Conservation (phyloP, 2,329 filamentous ascomycete species). For the Penicillium freii region DNA sequence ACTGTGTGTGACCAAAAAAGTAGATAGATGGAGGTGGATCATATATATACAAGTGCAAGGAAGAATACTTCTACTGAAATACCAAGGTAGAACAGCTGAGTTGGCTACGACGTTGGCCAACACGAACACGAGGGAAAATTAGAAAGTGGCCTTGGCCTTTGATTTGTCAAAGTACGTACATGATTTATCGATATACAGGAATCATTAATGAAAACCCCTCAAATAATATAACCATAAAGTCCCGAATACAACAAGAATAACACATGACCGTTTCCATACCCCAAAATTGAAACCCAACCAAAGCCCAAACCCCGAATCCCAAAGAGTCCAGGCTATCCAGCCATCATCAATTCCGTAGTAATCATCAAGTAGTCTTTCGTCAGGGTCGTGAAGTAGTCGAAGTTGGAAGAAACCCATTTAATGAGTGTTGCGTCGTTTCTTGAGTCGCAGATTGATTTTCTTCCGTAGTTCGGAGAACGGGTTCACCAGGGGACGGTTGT, state of each 20-base stretch:
- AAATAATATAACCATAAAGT: not conserved
- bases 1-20: no score
- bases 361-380: slow-evolving; percentile 8
- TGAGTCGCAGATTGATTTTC: slow-evolving; percentile 29
- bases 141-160: not conserved
- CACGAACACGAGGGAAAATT: not conserved
- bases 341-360: slow-evolving; percentile 2
- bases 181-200: not conserved
- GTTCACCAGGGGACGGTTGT: slow-evolving; percentile 30
- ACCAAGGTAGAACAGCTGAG: not conserved
- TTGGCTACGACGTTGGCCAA: not conserved
- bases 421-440: slow-evolving; percentile 19
- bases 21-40: no score
- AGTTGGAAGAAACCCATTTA: not conserved
- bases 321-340: slow-evolving; percentile 2
- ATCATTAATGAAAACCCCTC: not conserved
- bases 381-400: not conserved
- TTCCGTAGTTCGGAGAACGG: slow-evolving; percentile 31
- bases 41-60: not conserved
- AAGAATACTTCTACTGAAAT: not conserved
- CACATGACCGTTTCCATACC: not conserved
- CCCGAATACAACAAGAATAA: not conserved
- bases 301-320: slow-evolving; percentile 1
- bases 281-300: not conserved
- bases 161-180: not conserved